These are phyloP conservation scores for Cordyceps cicadae DNA, from an alignment of 2,329 filamentous ascomycete genomes.

Conservation along the genomic window DNA sequence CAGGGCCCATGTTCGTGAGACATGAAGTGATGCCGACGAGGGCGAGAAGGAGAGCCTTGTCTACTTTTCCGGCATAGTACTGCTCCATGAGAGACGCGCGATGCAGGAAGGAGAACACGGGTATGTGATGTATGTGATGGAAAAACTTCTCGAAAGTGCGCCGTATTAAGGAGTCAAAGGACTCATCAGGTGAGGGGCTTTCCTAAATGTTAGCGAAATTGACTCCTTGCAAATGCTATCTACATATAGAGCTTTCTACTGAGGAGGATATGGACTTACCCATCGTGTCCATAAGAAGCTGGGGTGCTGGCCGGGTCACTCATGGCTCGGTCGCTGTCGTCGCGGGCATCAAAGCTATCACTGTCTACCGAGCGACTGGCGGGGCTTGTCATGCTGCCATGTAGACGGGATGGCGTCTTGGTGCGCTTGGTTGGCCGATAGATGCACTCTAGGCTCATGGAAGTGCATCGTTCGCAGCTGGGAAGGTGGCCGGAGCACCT, in stretches of 20 bases:
- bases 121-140: slow-evolving; percentile 50
- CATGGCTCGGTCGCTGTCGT: slow-evolving; percentile 27
- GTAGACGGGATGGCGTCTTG: slow-evolving; percentile 17
- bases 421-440: slow-evolving; percentile 42
- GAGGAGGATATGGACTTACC: slow-evolving; percentile 20
- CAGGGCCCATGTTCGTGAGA: slow-evolving; percentile 45
- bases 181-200: slow-evolving; percentile 31
- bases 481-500: slow-evolving; percentile 50
- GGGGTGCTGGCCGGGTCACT: slow-evolving; percentile 29
- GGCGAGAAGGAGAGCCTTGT: slow-evolving; percentile 44
- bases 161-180: slow-evolving; percentile 40
- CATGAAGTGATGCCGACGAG: slow-evolving; percentile 49
- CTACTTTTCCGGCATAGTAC: slow-evolving; percentile 48
- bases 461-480: slow-evolving; percentile 41
- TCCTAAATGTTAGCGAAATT: slow-evolving; percentile 17
- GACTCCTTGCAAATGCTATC: not conserved
- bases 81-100: slow-evolving; percentile 52
- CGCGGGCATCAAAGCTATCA: slow-evolving; percentile 23
- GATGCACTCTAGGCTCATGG: slow-evolving; percentile 47
- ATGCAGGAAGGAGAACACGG: slow-evolving; percentile 51
- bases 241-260: not conserved
- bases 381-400: slow-evolving; percentile 22
- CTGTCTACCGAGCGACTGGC: slow-evolving; percentile 28
- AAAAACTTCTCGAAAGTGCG: slow-evolving; percentile 51
- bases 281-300: slow-evolving; percentile 25